Evolutionary conservation across 805 yeast species (phyloP), one percentile per base, ranked within the genome.

Genomic region (Metschnikowia dekortorum): DNA sequence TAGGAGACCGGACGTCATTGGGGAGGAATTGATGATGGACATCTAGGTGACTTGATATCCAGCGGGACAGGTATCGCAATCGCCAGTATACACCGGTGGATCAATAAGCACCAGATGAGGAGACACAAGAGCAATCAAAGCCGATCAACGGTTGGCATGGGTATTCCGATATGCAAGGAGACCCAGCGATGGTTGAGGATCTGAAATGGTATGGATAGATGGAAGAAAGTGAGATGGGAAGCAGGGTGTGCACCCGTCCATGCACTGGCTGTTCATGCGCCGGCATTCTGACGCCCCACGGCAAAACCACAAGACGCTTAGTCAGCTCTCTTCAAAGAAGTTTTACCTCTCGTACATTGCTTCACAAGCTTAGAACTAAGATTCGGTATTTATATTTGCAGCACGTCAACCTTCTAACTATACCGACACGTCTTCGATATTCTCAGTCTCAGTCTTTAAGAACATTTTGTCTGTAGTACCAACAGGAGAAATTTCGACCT

Each of bases 11-110:
- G 0, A 80, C 84, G 55, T 84, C 80, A 7, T 80, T 66, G 0
- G 95, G 87, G 37, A 89, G 70, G 3, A 62, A 63, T 89, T 96
- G 4, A 89, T 71, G 6, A 89, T n/a, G n/a, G n/a, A n/a, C n/a
- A n/a, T n/a, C n/a, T 81, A 75, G 7, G 58, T 2, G 62, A 57
- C 5, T 29, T 9, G 26, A 13, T 26, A 26, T 29, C 39, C 35
- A 53, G 29, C 10, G 46, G 9, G 29, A 43, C 31, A 11, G 58
- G 46, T 38, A 49, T 45, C 28, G 60, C 55, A 30, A 45, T 53
- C n/a, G 53, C 51, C 47, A 50, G 53, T 22, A 45, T 52, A 30
- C 48, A 11, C 6, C 14, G 26, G 14, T 29, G 36, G 30, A 51
- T 44, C 50, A 48, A 45, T 11, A 48, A 33, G 31, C 46, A 14